Conservation (phyloP, 23 red algal genomes). For the Agarophyton chilense region DNA sequence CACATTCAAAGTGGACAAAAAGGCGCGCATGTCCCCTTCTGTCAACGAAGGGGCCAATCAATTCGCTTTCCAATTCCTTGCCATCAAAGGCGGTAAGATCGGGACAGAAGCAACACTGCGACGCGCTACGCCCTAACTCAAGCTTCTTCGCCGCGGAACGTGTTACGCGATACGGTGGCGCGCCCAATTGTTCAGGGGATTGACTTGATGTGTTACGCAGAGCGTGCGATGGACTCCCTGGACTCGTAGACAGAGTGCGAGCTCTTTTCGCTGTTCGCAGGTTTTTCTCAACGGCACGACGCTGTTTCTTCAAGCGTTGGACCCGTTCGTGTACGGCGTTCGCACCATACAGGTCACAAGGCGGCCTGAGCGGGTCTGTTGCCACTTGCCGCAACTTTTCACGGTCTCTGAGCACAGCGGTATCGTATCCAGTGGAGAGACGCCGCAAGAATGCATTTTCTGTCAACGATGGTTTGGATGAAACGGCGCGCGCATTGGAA, state of each 20-base stretch:
- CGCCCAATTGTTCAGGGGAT: neutral
- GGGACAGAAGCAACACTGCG: constrained; percentile 76
- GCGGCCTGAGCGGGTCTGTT: neutral
- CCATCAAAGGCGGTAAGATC: constrained; percentile 33
- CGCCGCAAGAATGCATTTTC: constrained; percentile 15
- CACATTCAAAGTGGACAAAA: constrained; percentile 88
- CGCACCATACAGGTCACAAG: constrained; percentile 1
- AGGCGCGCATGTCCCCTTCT: constrained; percentile 44
- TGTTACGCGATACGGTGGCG: neutral
- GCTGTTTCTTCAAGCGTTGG: constrained; percentile 1
- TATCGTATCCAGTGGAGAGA: constrained; percentile 10
- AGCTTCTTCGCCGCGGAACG: constrained; percentile 38
- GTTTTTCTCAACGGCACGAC: neutral
- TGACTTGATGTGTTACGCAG: neutral
- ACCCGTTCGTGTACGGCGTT: neutral
- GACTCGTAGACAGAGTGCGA: neutral
- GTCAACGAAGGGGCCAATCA: constrained; percentile 88
- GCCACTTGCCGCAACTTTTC: neutral
- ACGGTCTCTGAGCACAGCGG: neutral
- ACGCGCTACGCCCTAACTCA: neutral
- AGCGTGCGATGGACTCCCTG: neutral
- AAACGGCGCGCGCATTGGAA: neutral
- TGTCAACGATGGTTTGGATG: constrained; percentile 2
- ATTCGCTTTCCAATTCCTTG: constrained; percentile 63
- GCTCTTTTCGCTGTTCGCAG: neutral